Evolutionary conservation across 257 asterid species (phyloP).

Genomic region (Solanum neorickii): DNA sequence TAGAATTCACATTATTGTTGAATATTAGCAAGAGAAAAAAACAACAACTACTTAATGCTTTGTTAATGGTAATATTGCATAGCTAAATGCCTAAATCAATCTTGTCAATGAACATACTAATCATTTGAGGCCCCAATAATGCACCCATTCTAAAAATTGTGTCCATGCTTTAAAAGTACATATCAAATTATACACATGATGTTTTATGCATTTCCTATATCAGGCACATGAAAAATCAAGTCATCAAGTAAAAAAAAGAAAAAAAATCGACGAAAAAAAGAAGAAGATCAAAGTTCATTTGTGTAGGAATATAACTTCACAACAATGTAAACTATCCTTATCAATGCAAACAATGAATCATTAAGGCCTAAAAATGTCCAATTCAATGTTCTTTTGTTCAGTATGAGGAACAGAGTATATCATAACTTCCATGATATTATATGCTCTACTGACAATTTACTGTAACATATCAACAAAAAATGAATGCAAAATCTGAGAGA

Average conservation of each 20-base stretch:
- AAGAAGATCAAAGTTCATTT: no score
- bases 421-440: background rate
- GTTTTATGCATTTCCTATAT: background rate
- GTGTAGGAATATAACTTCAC: background rate
- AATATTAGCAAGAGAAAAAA: background rate
- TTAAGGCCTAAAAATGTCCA: background rate
- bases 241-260: background rate
- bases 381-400: background rate
- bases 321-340: background rate
- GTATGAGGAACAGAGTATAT: background rate
- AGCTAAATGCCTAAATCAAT: background rate
- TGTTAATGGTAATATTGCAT: background rate
- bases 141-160: background rate
- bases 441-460: background rate
- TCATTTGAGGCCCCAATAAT: background rate
- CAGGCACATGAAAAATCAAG: background rate
- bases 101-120: background rate
- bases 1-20: no score
- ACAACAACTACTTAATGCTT: background rate
- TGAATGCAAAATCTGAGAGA: background rate
- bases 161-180: background rate
- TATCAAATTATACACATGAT: background rate
- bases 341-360: background rate
- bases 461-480: background rate
- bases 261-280: no score